Evolutionary conservation across 2,329 filamentous ascomycete species (phyloP), one percentile per base, ranked within the genome.

Genomic region (Penicillium sp.): DNA sequence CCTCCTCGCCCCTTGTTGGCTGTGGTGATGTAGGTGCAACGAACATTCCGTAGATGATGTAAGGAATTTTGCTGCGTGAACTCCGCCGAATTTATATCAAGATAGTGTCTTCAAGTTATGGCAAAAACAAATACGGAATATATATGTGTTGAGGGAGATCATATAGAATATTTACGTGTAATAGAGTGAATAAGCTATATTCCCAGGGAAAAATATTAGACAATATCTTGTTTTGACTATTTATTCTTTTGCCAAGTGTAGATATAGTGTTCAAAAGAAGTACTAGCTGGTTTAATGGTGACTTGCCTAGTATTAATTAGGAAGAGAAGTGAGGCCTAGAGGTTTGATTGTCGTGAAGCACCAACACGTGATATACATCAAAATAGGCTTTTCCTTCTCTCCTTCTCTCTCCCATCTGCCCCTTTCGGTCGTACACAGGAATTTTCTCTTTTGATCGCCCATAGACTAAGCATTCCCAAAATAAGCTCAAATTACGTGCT

Each of bases 11-110:
- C 55, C 44, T 57, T 53, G 50, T 53, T 39, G 4, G 16, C 11
- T 51, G 32, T 52, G 13, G 34, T 40, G 38, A 44, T 46, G 20
- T 22, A n/a, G 11, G 32, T n/a, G n/a, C 40, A 26, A 20, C n/a
- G 34, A 48, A 22, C 55, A 57, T 57, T 49, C 55, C 55, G 16
- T 24, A 7, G 7, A 34, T 53, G 14, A 56, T 26, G 24, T 7
- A 35, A 48, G 47, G 50, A 32, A 26, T 16, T 22, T 35, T 34
- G 1, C 7, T 34, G 4, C 9, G 2, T 34, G 3, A 24, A n/a
- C 9, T 35, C 2, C 0, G 7, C n/a, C 8, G 20, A 32, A 2
- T 5, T 16, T 7, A 46, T 16, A 18, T 11, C 34, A 9, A 11
- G 5, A 9, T n/a, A 7, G 18, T 7, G 16, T 22, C 13, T 11